A percentile compares a stretch with the other conserved stretches of the same genome.
These are phyloP conservation scores for Carex myosuroides DNA, from an alignment of 176 grass and related monocot species.

Conservation along the genomic window DNA sequence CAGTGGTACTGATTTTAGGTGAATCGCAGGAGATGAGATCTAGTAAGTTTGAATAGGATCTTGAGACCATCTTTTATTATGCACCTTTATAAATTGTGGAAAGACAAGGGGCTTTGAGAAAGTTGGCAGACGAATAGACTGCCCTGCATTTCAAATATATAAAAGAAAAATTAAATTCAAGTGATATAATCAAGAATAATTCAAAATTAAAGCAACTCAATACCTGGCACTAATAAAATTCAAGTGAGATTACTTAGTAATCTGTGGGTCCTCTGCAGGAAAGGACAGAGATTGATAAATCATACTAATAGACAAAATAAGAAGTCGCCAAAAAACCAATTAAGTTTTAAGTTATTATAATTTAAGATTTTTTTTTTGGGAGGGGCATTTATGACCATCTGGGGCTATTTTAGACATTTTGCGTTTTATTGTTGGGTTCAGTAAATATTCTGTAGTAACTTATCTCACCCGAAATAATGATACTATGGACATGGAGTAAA, in stretches of 20 bases:
- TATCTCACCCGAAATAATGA: background rate
- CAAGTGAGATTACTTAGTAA: background rate
- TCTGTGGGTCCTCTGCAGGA: background rate
- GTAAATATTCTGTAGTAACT: background rate
- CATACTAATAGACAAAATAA: background rate
- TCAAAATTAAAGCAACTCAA: background rate
- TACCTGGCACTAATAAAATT: background rate
- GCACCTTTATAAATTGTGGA: background rate
- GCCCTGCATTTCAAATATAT: background rate
- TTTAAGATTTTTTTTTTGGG: background rate
- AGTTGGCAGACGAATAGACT: background rate
- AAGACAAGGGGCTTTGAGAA: background rate
- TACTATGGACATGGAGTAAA: background rate
- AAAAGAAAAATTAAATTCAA: background rate
- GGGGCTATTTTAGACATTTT: background rate
- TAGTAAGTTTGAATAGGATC: constrained; percentile 47
- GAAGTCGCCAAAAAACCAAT: background rate
- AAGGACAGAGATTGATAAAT: background rate
- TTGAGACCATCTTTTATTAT: constrained; percentile 36
- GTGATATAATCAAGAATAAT: background rate
- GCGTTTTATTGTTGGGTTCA: background rate
- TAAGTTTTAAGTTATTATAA: background rate
- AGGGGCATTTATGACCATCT: background rate
- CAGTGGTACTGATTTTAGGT: background rate
- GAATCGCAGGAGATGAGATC: constrained; percentile 37